Percentiles rank a stretch among this genome's conserved stretches.
Conservation (phyloP, 805 yeast genomes). For the Metschnikowia henanensis region DNA sequence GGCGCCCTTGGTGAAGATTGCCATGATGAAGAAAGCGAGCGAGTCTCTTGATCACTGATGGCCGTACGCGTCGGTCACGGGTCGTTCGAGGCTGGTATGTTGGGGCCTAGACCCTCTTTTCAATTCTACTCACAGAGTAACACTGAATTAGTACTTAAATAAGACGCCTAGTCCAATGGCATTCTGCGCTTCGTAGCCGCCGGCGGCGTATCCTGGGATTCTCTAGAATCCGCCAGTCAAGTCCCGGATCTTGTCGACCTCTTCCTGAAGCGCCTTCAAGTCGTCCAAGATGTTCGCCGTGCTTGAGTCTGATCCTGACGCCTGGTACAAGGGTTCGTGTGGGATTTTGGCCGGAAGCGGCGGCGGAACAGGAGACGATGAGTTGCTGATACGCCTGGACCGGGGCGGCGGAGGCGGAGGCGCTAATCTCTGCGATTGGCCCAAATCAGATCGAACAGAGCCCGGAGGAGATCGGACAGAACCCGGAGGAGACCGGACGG, state of each 20-base stretch:
- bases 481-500: too few species aligned
- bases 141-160: conserved; percentile 11
- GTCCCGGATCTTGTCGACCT: conserved; percentile 57
- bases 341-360: conserved; percentile 22
- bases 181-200: background rate
- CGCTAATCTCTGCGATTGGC: background rate
- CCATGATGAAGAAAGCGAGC: conserved; percentile 60
- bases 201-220: background rate
- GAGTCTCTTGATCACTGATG: conserved; percentile 21
- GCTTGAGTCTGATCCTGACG: conserved; percentile 22
- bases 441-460: conserved; percentile 26
- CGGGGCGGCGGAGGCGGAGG: conserved; percentile 46
- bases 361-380: conserved; percentile 14
- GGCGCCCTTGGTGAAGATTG: conserved; percentile 73
- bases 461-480: too few species aligned
- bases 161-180: conserved; percentile 1
- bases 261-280: conserved; percentile 64
- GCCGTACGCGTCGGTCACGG: too few species aligned
- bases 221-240: conserved; percentile 45
- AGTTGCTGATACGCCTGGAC: conserved; percentile 30
- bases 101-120: background rate
- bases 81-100: too few species aligned
- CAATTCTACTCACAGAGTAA: conserved; percentile 9
- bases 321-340: conserved; percentile 19
- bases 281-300: conserved; percentile 61